phyloP scores from a whole-genome alignment of 2,329 filamentous ascomycete genomes.

The Penicillium thymicola region DNA sequence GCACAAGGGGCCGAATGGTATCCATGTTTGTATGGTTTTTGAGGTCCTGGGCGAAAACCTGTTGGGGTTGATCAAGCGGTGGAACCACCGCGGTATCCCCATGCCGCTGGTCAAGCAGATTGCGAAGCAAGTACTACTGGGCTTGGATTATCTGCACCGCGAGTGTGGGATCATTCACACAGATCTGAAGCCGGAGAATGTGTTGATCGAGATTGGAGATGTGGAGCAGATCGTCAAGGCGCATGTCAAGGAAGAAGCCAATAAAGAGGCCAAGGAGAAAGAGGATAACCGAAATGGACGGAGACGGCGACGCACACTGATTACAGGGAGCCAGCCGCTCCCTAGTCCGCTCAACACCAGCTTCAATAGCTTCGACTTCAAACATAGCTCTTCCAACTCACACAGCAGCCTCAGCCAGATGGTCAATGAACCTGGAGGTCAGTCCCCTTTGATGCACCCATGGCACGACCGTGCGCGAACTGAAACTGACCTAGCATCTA shows the following conservation, averaged over 20 bases:
- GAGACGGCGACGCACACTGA: conserved; percentile 83
- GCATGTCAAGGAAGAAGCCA: conserved; percentile 71
- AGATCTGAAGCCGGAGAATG: conserved; percentile 95
- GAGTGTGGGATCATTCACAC: conserved; percentile 99
- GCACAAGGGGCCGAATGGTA: conserved; percentile 93
- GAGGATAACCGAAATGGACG: conserved; percentile 91
- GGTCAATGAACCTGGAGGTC: conserved; percentile 69
- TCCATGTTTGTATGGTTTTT: conserved; percentile 99
- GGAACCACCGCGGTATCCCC: conserved; percentile 96
- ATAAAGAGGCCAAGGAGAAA: conserved; percentile 76
- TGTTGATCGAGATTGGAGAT: conserved; percentile 96
- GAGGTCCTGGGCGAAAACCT: conserved; percentile 96
- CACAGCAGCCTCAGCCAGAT: conserved; percentile 80
- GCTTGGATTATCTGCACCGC: conserved; percentile 91
- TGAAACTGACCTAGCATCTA: conserved; percentile 41
- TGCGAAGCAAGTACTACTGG: conserved; percentile 93
- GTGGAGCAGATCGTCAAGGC: conserved; percentile 98
- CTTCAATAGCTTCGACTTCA: conserved; percentile 73
- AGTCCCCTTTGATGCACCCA: conserved; percentile 34
- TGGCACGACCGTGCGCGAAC: conserved; percentile 21
- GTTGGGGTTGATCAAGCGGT: conserved; percentile 91
- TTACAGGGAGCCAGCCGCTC: conserved; percentile 93
- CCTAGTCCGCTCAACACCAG: conserved; percentile 90
- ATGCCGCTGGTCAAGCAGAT: conserved; percentile 98
- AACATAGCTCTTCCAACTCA: conserved; percentile 59